Base-by-base conservation (phyloP, 108 stramenopile species). In the Nitzschia inconspicua region DNA sequence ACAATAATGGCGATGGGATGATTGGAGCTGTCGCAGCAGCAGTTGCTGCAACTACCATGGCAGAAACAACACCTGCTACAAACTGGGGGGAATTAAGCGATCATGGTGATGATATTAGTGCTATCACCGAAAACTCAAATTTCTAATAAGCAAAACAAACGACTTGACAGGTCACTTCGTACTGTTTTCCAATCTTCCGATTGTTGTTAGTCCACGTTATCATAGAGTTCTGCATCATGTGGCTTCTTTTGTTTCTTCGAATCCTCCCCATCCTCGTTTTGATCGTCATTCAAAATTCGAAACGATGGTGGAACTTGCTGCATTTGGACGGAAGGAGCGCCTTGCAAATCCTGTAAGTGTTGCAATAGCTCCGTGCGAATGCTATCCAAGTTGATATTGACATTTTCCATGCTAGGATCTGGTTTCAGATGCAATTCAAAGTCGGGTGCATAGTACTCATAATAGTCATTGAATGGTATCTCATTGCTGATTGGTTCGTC, bases 391-490 rank as follows among this genome's bases (percentile, higher is more conserved):
- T 77, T 80, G 58, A 81, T 74, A 71, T 98, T 98, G 47, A 79
- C 57, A 70, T 98, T 96, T 58, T 96, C 96, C 75, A 72, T 63
- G 55, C 70, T 60, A 11, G 68, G 66, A 29, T 91, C 78, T n/a
- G 89, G 89, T 13, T 79, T 83, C 43, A 99, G 64, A 73, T 99
- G 99, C 47, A 99, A 74, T 70, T 96, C 88, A 75, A 85, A 98
- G 63, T 97, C 96, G 5, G 99, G 99, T 1, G 95, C 93, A 77
- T 92, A 99, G 75, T 98, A 99, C 75, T 99, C 97, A 78, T 83
- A 96, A 82, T 98, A 99, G 65, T 99, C 97, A 78, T 98, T 99
- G 83, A 89, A 95, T 13, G 99, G 99, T 49, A 99, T 94, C 11
- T 96, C 90, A 60, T 99, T 91, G 16, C 85, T 59, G 41, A 98